A percentile compares a stretch with the other conserved stretches of the same genome.
Evolutionary conservation across 441 rosid genomes (phyloP).

Genomic region (Metrosideros polymorpha): DNA sequence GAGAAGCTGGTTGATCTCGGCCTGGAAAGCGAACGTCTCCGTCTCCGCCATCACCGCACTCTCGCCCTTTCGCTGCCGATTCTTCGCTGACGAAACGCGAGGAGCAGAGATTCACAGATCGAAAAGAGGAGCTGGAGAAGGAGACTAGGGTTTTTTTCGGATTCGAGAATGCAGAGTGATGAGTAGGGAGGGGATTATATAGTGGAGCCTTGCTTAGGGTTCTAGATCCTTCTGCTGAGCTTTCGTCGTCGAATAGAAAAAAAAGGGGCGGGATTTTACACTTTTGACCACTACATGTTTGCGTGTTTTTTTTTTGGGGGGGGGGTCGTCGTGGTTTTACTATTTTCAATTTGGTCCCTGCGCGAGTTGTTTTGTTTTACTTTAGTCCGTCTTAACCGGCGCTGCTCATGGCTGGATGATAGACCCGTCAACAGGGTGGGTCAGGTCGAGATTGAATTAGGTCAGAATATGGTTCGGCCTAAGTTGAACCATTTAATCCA

Average conservation of each 20-base stretch:
- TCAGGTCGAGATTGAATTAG: too few species aligned
- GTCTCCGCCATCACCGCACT: background rate
- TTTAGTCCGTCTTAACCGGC: too few species aligned
- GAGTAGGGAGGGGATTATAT: background rate
- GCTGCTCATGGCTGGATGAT: too few species aligned
- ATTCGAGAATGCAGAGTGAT: background rate
- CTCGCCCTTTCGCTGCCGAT: background rate
- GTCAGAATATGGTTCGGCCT: too few species aligned
- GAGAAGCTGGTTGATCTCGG: background rate
- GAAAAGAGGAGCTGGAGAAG: background rate
- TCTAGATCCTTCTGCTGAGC: background rate
- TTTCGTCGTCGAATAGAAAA: background rate
- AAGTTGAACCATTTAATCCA: too few species aligned
- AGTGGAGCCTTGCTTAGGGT: background rate
- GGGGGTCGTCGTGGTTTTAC: background rate
- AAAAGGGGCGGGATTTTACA: background rate
- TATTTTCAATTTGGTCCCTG: background rate
- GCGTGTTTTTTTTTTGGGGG: too few species aligned
- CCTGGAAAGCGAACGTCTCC: background rate
- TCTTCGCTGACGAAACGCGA: background rate
- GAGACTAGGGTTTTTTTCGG: background rate
- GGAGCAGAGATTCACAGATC: background rate
- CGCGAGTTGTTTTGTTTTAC: background rate
- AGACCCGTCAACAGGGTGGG: too few species aligned
- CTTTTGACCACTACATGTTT: background rate